A percentile compares a stretch with the other conserved stretches of the same genome.
Evolutionary conservation across 1,284 basidiomycete genomes (phyloP).

Genomic region (Exobasidium cylindrosporum): DNA sequence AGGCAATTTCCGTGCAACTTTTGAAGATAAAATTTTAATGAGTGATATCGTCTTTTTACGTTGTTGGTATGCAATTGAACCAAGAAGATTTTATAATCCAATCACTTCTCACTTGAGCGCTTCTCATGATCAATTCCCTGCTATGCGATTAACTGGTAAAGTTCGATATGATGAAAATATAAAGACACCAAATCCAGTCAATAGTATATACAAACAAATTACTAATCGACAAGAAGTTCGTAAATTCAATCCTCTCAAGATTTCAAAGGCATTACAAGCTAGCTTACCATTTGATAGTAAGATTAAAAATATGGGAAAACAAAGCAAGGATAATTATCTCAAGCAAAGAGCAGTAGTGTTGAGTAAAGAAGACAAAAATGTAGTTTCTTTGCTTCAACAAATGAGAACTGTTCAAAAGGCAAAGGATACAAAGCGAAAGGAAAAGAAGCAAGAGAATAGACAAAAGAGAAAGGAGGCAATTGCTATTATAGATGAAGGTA

Average conservation of each 20-base stretch:
- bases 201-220: conserved; percentile 76
- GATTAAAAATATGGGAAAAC: conserved; percentile 76
- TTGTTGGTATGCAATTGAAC: conserved; percentile 94
- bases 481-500: conserved; percentile 10
- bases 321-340: conserved; percentile 65
- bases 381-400: conserved; percentile 88
- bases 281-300: conserved; percentile 88
- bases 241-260: conserved; percentile 84
- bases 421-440: conserved; percentile 72
- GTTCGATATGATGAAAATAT: conserved; percentile 78
- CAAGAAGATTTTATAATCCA: conserved; percentile 93
- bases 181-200: conserved; percentile 73
- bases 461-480: conserved; percentile 11
- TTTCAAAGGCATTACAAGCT: conserved; percentile 84
- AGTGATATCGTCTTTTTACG: conserved; percentile 93
- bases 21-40: conserved; percentile 96
- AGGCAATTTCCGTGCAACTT: conserved; percentile 90
- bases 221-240: conserved; percentile 69
- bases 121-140: conserved; percentile 57
- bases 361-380: conserved; percentile 90
- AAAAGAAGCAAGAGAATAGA: conserved; percentile 22
- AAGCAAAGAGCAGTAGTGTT: conserved; percentile 72
- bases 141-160: conserved; percentile 94
- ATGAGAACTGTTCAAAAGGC: conserved; percentile 88
- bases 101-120: conserved; percentile 76